These are phyloP conservation scores for Saccharomyces hybrid DNA, from an alignment of 1,139 yeast genomes.

Conservation along the genomic window DNA sequence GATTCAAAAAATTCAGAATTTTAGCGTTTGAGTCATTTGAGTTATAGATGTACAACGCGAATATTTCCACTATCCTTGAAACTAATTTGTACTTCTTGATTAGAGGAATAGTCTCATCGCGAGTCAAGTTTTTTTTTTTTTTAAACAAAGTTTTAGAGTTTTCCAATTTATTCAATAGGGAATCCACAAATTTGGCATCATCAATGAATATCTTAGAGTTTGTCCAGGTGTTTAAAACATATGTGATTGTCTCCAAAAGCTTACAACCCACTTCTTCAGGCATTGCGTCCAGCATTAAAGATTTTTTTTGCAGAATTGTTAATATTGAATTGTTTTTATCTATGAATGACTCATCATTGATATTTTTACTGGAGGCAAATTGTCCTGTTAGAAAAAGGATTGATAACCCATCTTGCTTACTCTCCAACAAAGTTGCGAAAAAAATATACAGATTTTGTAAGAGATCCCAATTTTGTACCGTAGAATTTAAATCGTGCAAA, in stretches of 20 bases:
- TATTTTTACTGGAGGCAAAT: slow-evolving; percentile 33
- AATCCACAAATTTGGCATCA: slow-evolving; percentile 45
- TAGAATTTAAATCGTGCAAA: slow-evolving; percentile 51
- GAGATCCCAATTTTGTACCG: slow-evolving; percentile 49
- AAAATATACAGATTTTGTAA: slow-evolving; percentile 60
- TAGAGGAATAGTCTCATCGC: slow-evolving; percentile 31
- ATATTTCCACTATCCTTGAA: slow-evolving; percentile 64
- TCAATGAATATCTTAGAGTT: slow-evolving; percentile 46
- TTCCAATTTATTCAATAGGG: slow-evolving; percentile 38
- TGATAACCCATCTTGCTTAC: slow-evolving; percentile 81
- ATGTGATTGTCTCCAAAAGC: slow-evolving; percentile 55
- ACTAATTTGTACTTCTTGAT: slow-evolving; percentile 53
- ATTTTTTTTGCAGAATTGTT: slow-evolving; percentile 51
- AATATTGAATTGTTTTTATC: slow-evolving; percentile 37
- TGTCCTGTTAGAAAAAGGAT: slow-evolving; percentile 70
- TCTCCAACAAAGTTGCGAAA: slow-evolving; percentile 66
- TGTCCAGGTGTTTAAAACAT: slow-evolving; percentile 64
- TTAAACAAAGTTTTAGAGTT: slow-evolving; percentile 20
- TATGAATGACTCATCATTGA: slow-evolving; percentile 2
- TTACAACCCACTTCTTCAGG: slow-evolving; percentile 51
- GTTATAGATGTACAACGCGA: slow-evolving; percentile 66
- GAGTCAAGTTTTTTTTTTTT: slow-evolving; percentile 9
- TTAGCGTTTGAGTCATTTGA: slow-evolving; percentile 40
- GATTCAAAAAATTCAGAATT: slow-evolving; percentile 40
- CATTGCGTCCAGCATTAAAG: slow-evolving; percentile 43